These are phyloP conservation scores for Colletotrichum limetticola DNA, from an alignment of 2,329 filamentous ascomycete genomes.

Conservation along the genomic window DNA sequence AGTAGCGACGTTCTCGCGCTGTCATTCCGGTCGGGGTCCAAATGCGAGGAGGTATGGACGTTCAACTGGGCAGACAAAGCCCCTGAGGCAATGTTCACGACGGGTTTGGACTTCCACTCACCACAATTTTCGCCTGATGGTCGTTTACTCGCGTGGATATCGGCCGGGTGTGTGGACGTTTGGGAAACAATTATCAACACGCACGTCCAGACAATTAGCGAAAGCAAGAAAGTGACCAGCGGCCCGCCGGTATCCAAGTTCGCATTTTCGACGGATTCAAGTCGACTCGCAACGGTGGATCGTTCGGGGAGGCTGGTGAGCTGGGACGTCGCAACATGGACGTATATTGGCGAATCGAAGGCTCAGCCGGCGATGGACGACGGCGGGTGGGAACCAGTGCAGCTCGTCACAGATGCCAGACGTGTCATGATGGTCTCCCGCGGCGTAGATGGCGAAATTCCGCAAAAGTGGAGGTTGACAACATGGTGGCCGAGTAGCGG, in stretches of 20 bases:
- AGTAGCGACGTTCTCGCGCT: slow-evolving; percentile 6
- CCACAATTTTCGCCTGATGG: slow-evolving; percentile 25
- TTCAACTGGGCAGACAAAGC: slow-evolving; percentile 5
- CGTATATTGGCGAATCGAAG: slow-evolving; percentile 7
- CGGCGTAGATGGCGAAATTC: not conserved
- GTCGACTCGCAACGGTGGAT: slow-evolving; percentile 3
- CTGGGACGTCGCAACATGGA: slow-evolving; percentile 12
- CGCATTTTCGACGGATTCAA: slow-evolving; percentile 18
- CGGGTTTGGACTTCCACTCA: slow-evolving; percentile 11
- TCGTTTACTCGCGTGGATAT: slow-evolving; percentile 7
- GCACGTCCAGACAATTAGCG: slow-evolving; percentile 6
- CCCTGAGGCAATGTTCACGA: not conserved
- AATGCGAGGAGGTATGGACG: slow-evolving; percentile 10
- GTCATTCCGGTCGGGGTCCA: not conserved
- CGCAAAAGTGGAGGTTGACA: slow-evolving; percentile 19
- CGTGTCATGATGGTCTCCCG: slow-evolving; percentile 18
- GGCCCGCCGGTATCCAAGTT: slow-evolving; percentile 1
- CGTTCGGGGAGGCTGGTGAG: slow-evolving; percentile 6
- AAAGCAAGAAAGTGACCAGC: not conserved
- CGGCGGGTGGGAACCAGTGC: slow-evolving; percentile 10
- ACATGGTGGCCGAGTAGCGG: slow-evolving; percentile 26
- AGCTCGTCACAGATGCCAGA: slow-evolving; percentile 6
- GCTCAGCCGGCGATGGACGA: slow-evolving; percentile 11
- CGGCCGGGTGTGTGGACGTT: slow-evolving; percentile 10
- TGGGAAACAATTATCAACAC: slow-evolving; percentile 27